Evolutionary conservation across 176 grass and related monocot species (phyloP), one percentile per base, ranked within the genome.

Genomic region (Areca catechu): DNA sequence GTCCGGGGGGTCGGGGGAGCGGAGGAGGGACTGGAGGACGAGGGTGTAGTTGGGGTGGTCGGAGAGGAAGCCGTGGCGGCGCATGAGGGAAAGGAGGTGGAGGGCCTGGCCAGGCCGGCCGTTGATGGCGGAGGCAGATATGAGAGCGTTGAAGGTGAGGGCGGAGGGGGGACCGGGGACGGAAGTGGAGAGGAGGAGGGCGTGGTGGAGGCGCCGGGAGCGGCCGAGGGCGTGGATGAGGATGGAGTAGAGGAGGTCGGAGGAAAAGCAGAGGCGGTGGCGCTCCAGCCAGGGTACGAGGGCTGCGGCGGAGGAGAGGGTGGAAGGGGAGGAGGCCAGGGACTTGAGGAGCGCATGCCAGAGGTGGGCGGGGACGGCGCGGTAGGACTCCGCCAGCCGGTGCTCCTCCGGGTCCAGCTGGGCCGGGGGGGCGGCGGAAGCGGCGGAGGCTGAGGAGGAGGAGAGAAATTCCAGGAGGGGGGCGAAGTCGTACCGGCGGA

Each of bases 191-290:
- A 90, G 65, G 3, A 85, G 72, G 51, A 97, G 65, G 49, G 80
- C 83, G 51, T 83, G 81, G 6, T 80, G 86, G 52, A 97, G 74
- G 17, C 78, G 58, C 12, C 50, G 72, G 49, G 72, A 65, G 0
- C 80, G 66, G 19, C 80, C 83, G 58, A 96, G 80, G 16, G 78
- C 76, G 73, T 88, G 86, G 19, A 97, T 65, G 52, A 90, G 83
- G 6, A 88, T 85, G n/a, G 86, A 89, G 22, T 76, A 79, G 28
- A 95, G 79, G 51, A 96, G 91, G 80, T 96, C 86, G 54, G 86
- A 77, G 16, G 86, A 82, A 83, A 87, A 96, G 79, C 83, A 96
- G 68, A 96, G 91, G 25, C 87, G 83, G 49, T 96, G 92, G 52
- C 86, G 83, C 67, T 89, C 79, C 55, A 97, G 83, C 70, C 89